phyloP scores from a whole-genome alignment of 257 asterid genomes.

The Coffea canephora region DNA sequence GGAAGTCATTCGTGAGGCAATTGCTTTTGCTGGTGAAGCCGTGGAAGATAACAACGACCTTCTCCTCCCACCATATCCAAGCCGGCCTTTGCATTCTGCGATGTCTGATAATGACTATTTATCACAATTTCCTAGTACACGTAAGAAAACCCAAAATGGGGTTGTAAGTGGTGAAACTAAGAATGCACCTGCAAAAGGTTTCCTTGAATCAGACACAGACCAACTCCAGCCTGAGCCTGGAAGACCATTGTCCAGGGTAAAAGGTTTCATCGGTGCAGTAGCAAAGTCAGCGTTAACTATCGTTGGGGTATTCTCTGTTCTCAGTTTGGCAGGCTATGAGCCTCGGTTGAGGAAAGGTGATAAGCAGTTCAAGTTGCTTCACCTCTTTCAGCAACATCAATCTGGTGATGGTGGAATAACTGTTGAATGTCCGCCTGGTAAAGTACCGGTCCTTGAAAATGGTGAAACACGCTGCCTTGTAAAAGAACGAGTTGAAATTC shows the following conservation, averaged over 20 bases:
- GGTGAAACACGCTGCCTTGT: slow-evolving; percentile 80
- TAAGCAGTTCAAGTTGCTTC: slow-evolving; percentile 39
- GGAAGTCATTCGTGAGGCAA: slow-evolving; percentile 81
- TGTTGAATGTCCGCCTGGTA: slow-evolving; percentile 68
- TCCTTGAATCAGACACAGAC: slow-evolving; percentile 23
- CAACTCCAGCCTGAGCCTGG: slow-evolving; percentile 22
- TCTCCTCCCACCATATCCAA: slow-evolving; percentile 95
- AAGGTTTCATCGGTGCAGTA: slow-evolving; percentile 43
- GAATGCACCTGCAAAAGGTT: slow-evolving; percentile 16
- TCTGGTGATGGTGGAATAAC: slow-evolving; percentile 24
- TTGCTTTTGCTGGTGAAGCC: slow-evolving; percentile 77
- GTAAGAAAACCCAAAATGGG: slow-evolving; percentile 53
- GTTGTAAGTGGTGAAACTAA: slow-evolving; percentile 12
- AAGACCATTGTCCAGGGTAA: slow-evolving; percentile 38
- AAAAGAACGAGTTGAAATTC: slow-evolving; percentile 89
- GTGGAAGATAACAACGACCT: slow-evolving; percentile 71
- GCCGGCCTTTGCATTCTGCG: slow-evolving; percentile 54
- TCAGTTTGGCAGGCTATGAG: slow-evolving; percentile 80
- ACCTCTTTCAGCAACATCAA: slow-evolving; percentile 38
- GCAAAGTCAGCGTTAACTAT: slow-evolving; percentile 68
- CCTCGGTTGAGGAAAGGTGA: slow-evolving; percentile 61
- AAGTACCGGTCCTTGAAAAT: slow-evolving; percentile 57
- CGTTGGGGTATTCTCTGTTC: slow-evolving; percentile 56
- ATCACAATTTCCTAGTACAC: slow-evolving; percentile 36
- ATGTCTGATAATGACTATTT: slow-evolving; percentile 46